These are phyloP conservation scores for Epicoccum nigrum DNA, from an alignment of 2,329 filamentous ascomycete species.

Conservation along the genomic window DNA sequence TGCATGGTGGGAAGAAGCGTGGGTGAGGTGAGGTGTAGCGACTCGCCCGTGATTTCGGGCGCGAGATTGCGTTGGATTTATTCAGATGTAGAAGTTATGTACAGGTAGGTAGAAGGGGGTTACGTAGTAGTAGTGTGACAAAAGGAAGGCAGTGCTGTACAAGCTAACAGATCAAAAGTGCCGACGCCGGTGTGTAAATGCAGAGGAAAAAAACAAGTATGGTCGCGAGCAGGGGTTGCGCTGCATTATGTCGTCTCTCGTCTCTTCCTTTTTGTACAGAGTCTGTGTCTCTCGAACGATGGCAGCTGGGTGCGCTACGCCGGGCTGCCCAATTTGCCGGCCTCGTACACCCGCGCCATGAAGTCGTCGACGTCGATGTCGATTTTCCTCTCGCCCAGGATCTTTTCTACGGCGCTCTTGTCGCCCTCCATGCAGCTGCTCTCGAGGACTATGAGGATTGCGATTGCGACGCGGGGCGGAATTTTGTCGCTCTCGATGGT, in stretches of 20 bases:
- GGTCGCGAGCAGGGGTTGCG: background rate
- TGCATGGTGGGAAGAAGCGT: background rate
- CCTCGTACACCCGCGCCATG: constrained; percentile 43
- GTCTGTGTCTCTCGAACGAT: background rate
- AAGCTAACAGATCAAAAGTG: background rate
- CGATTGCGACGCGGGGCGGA: constrained; percentile 73
- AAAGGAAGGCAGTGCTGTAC: background rate
- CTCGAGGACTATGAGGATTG: constrained; percentile 63
- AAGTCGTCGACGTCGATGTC: constrained; percentile 37
- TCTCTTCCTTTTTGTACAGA: background rate
- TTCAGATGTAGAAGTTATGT: constrained; percentile 1
- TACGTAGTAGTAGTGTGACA: background rate
- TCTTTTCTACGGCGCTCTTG: constrained; percentile 30
- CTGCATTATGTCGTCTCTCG: constrained; percentile 9
- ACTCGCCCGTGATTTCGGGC: too few species aligned
- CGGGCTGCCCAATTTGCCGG: constrained; percentile 36
- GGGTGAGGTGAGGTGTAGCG: background rate
- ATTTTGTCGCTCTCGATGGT: constrained; percentile 80
- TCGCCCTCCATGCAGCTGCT: constrained; percentile 47
- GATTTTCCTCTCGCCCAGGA: constrained; percentile 24
- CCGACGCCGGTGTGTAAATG: constrained; percentile 8
- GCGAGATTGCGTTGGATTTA: background rate
- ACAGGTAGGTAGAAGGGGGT: background rate
- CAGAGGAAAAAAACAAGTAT: background rate
- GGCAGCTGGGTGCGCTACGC: background rate